These are phyloP conservation scores for Calonectria honghensis DNA, from an alignment of 2,329 filamentous ascomycete species.

Conservation along the genomic window DNA sequence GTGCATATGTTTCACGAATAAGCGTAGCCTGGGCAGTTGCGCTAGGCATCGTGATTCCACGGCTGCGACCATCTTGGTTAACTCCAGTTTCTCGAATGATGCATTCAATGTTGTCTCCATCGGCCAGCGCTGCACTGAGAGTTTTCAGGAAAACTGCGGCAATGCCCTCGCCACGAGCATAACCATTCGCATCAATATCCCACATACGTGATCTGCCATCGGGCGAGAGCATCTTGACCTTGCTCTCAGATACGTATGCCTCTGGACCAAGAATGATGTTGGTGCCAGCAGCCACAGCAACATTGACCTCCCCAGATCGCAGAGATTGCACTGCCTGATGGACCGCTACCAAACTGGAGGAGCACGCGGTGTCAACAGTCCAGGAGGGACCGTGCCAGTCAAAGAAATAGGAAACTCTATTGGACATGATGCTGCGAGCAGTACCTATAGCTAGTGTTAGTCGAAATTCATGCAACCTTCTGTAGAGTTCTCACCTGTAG, in stretches of 20 bases:
- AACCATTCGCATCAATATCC: conserved; percentile 19
- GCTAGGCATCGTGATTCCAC: conserved; percentile 69
- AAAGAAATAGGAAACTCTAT: conserved; percentile 72
- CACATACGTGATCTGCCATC: conserved; percentile 25
- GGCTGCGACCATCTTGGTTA: conserved; percentile 48
- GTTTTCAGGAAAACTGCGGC: conserved; percentile 20
- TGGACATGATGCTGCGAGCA: conserved; percentile 67
- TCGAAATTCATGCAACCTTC: rapidly evolving
- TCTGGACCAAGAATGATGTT: conserved; percentile 20
- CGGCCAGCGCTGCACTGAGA: conserved; percentile 8
- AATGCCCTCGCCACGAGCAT: conserved; percentile 20
- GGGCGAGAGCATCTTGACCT: conserved; percentile 18
- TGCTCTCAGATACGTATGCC: conserved; percentile 15
- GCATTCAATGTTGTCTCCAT: conserved; percentile 26
- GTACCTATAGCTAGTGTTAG: not conserved
- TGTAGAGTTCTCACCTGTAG: not conserved
- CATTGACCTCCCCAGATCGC: conserved; percentile 11
- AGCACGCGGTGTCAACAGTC: conserved; percentile 71
- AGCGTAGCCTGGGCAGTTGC: conserved; percentile 61
- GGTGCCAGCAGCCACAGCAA: conserved; percentile 10
- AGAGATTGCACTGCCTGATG: conserved; percentile 60
- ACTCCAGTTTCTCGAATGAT: conserved; percentile 25
- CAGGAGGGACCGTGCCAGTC: conserved; percentile 71
- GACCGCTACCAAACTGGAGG: conserved; percentile 68
- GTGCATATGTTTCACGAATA: not conserved